A percentile compares a stretch with the other conserved stretches of the same genome.
Conservation (phyloP, 345 rosid species). For the Populus tremula region DNA sequence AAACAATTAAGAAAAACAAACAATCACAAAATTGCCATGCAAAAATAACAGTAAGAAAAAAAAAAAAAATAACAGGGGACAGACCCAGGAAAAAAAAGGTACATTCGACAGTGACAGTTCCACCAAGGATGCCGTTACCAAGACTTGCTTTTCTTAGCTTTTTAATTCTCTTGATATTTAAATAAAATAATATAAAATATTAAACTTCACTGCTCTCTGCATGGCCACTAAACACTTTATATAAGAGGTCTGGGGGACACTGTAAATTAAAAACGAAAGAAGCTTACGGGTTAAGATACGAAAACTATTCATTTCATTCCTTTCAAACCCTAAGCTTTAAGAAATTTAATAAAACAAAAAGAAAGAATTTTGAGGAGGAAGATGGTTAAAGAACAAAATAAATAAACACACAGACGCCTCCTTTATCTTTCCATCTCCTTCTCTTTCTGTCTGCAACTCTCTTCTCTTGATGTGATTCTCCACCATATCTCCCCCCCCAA, state of each 20-base stretch:
- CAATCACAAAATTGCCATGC: slow-evolving; percentile 9
- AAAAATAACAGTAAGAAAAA: neutral
- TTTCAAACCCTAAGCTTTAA: slow-evolving; percentile 21
- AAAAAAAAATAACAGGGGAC: slow-evolving; percentile 8
- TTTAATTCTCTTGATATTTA: slow-evolving; percentile 9
- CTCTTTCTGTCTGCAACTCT: slow-evolving; percentile 50
- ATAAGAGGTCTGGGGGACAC: slow-evolving; percentile 1
- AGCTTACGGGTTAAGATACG: slow-evolving; percentile 33
- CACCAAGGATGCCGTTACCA: slow-evolving; percentile 37
- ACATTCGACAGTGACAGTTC: slow-evolving; percentile 38
- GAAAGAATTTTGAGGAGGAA: neutral
- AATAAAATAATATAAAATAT: slow-evolving; percentile 3
- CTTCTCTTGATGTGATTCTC: slow-evolving; percentile 59
- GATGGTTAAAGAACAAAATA: slow-evolving; percentile 27
- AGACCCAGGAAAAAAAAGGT: slow-evolving; percentile 35
- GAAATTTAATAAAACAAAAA: slow-evolving; percentile 39
- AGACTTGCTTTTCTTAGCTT: slow-evolving; percentile 17
- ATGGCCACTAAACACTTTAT: slow-evolving; percentile 30
- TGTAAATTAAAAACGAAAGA: slow-evolving; percentile 17
- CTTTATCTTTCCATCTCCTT: slow-evolving; percentile 39
- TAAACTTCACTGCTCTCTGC: slow-evolving; percentile 19
- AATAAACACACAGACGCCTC: slow-evolving; percentile 27
- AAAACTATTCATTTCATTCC: slow-evolving; percentile 5
- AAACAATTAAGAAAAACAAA: neutral
- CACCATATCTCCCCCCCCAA: slow-evolving; percentile 31